phyloP scores from a whole-genome alignment of 495 filamentous ascomycete genomes.

The Podospora comata region DNA sequence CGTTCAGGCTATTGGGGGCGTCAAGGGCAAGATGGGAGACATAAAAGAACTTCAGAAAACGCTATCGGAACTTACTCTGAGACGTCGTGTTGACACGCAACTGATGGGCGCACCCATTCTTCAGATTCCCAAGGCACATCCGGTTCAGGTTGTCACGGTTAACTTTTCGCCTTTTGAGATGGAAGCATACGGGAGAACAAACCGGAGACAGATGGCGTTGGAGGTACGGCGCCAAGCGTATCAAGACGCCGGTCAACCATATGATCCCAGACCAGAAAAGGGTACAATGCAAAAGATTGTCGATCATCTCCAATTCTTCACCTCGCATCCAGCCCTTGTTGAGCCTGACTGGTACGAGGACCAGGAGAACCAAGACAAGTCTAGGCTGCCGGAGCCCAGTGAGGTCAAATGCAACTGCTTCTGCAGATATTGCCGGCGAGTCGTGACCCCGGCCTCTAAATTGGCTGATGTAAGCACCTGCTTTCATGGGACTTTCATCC shows the following conservation, averaged over 20 bases:
- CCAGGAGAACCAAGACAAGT: neutral
- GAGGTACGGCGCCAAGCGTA: neutral
- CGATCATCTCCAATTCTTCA: neutral
- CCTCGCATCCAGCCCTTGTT: constrained; percentile 16
- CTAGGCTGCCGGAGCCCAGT: neutral
- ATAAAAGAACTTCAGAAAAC: neutral
- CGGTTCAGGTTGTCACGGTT: constrained; percentile 8
- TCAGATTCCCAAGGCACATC: constrained; percentile 47
- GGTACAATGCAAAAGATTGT: neutral
- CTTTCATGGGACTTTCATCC: too few relatives aligned
- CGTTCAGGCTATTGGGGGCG: constrained; percentile 37
- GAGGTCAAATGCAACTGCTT: constrained; percentile 4
- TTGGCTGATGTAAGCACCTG: neutral
- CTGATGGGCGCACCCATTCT: constrained; percentile 57
- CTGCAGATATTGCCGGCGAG: constrained; percentile 16
- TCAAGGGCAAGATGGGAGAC: constrained; percentile 19
- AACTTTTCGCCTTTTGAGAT: constrained; percentile 6
- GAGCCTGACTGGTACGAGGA: neutral
- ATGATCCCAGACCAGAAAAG: neutral
- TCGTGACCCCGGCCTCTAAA: neutral
- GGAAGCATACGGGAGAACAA: neutral
- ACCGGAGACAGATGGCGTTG: neutral
- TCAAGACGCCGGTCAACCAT: neutral
- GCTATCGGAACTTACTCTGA: neutral
- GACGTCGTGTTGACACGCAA: constrained; percentile 37